These are phyloP conservation scores for Leucogyrophana mollusca DNA, from an alignment of 768 basidiomycete genomes.

Conservation along the genomic window DNA sequence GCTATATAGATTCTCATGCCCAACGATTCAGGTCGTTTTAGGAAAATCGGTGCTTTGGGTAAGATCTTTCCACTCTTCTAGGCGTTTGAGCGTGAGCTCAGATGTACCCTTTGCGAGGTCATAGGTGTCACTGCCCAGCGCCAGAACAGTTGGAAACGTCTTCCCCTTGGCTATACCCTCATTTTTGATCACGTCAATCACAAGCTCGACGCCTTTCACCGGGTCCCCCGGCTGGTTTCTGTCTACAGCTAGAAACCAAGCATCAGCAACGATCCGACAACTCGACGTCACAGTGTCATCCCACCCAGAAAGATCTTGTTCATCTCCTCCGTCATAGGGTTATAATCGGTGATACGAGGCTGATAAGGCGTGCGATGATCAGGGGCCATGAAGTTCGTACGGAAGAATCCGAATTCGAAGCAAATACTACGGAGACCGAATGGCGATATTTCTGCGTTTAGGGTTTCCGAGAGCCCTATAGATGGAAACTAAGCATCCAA, in stretches of 20 bases:
- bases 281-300: not conserved
- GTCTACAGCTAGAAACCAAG: not conserved
- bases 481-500: not conserved
- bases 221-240: slow-evolving; percentile 28
- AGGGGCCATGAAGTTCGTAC: slow-evolving; percentile 31
- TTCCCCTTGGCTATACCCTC: slow-evolving; percentile 29
- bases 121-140: slow-evolving; percentile 25
- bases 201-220: slow-evolving; percentile 26
- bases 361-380: slow-evolving; percentile 27
- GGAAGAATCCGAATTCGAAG: slow-evolving; percentile 40
- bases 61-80: not conserved
- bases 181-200: slow-evolving; percentile 33
- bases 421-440: slow-evolving; percentile 37
- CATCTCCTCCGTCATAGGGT: slow-evolving; percentile 17
- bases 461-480: slow-evolving; percentile 12
- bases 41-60: not conserved
- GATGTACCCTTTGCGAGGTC: not conserved
- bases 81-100: not conserved
- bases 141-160: slow-evolving; percentile 19
- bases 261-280: too few relatives aligned
- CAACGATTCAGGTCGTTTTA: too few relatives aligned
- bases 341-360: slow-evolving; percentile 34
- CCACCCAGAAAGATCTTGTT: slow-evolving; percentile 27
- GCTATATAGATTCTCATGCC: too few relatives aligned
- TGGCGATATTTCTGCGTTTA: slow-evolving; percentile 12